Conservation (phyloP, 2,329 filamentous ascomycete species). For the Epichloe bromicola region DNA sequence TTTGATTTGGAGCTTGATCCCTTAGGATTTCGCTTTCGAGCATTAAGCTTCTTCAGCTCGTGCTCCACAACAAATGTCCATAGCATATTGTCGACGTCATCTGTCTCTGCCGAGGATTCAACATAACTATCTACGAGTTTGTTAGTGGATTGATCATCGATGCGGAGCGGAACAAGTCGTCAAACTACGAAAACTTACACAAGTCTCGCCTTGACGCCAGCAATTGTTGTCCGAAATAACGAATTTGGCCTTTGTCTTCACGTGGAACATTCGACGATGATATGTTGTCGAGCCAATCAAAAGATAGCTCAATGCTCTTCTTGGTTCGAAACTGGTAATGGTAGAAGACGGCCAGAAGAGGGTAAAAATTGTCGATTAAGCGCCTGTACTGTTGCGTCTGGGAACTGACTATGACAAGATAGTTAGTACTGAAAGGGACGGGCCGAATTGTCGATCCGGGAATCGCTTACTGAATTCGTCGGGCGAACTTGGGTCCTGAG, state of each 20-base stretch:
- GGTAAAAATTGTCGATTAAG: conserved; percentile 22
- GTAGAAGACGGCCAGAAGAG: conserved; percentile 26
- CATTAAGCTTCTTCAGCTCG: conserved; percentile 26
- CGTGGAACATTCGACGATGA: conserved; percentile 13
- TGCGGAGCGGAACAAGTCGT: neutral
- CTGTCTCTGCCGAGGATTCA: conserved; percentile 14
- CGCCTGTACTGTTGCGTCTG: conserved; percentile 14
- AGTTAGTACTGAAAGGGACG: neutral
- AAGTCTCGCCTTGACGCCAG: conserved; percentile 21
- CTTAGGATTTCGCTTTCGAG: conserved; percentile 18
- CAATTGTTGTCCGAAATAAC: conserved; percentile 17
- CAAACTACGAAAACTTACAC: conserved; percentile 16
- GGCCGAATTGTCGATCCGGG: neutral
- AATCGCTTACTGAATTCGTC: conserved; percentile 6
- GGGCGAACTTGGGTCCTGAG: conserved; percentile 11
- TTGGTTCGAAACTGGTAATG: conserved; percentile 28
- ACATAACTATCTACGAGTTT: conserved; percentile 17
- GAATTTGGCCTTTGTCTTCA: conserved; percentile 16
- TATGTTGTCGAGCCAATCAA: conserved; percentile 24
- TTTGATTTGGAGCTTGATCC: conserved; percentile 14
- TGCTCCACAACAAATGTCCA: conserved; percentile 24
- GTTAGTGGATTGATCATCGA: neutral
- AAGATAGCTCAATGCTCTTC: conserved; percentile 25
- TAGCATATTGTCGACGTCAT: conserved; percentile 13
- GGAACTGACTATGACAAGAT: conserved; percentile 7